phyloP scores from a whole-genome alignment of 176 grass and related monocot species.

The Zoysia pacifica region DNA sequence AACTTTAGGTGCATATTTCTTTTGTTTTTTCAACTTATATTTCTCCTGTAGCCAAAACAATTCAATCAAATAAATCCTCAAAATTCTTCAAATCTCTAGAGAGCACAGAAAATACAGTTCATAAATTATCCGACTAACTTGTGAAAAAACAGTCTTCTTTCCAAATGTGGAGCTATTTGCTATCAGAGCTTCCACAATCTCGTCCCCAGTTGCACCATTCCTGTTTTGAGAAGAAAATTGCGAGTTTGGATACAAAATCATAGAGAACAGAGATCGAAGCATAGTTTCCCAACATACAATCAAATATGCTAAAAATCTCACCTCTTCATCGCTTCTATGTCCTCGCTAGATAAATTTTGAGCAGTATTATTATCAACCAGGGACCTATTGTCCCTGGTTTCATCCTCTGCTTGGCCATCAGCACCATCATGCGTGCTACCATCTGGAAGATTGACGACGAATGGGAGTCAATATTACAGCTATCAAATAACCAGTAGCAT shows the following conservation, averaged over 20 bases:
- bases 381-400: slow-evolving; percentile 79
- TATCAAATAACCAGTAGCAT: too few species aligned
- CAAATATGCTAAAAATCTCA: slow-evolving; percentile 28
- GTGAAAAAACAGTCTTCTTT: slow-evolving; percentile 84
- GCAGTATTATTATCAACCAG: slow-evolving; percentile 92
- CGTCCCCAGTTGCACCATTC: slow-evolving; percentile 75
- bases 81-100: slow-evolving; percentile 4
- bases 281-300: background rate
- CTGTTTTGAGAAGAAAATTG: slow-evolving; percentile 38
- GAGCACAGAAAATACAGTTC: background rate
- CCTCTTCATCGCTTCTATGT: slow-evolving; percentile 92
- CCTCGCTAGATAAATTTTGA: slow-evolving; percentile 82
- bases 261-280: background rate
- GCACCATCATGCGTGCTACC: slow-evolving; percentile 39
- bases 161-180: slow-evolving; percentile 89
- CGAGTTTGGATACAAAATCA: background rate
- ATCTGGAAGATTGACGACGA: slow-evolving; percentile 39
- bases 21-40: slow-evolving; percentile 98
- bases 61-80: slow-evolving; percentile 17
- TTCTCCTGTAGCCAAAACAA: slow-evolving; percentile 65
- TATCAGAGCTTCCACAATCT: slow-evolving; percentile 89
- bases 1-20: slow-evolving; percentile 97
- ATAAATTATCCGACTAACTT: slow-evolving; percentile 45
- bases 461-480: background rate
- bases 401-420: slow-evolving; percentile 38